Evolutionary conservation across 2,329 filamentous ascomycete genomes (phyloP), one percentile per base, ranked within the genome.

Genomic region (Xylaria sp.): DNA sequence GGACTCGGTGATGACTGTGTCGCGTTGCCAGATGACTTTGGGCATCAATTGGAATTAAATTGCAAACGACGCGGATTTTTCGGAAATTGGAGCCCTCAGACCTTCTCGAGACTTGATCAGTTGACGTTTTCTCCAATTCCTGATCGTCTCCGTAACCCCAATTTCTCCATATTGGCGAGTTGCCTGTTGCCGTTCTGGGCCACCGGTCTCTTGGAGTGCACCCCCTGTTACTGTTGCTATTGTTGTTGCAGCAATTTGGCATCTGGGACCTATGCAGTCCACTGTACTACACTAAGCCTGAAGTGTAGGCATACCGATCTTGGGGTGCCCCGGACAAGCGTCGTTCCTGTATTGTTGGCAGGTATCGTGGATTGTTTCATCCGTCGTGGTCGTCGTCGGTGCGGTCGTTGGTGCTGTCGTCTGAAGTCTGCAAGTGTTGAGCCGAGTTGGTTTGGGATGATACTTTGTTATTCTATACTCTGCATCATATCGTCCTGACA

Each of bases 111-210:
- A 41, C 65, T 25, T 59, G 68, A 72, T 72, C 65, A 72, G 69
- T 71, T 73, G 70, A 67, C 72, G 56, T 48, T 60, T 69, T 67
- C 63, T 65, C 69, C 61, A 69, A 65, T 67, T 66, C 65, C 48
- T 55, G 59, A 65, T 72, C 64, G 41, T 31, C 44, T 55, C 58
- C 63, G 44, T 59, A 13, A 65, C 67, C 62, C 67, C 67, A 52
- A 61, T 65, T 72, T 67, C 69, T 61, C 62, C 63, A 68, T 72
- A 64, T 41, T 18, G 51, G 52, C 56, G 48, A 52, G 23, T 51
- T 57, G 37, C 55, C 67, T 70, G 65, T 72, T 76, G 67, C 73
- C 70, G 13, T 67, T 75, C 71, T 72, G 63, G 73, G 72, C 73
- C 46, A 51, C 56, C 41, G 69, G 69, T 34, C 48, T 67, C 58